These are phyloP conservation scores for Boletus pseudopeckii DNA, from an alignment of 768 basidiomycete genomes.

Conservation along the genomic window DNA sequence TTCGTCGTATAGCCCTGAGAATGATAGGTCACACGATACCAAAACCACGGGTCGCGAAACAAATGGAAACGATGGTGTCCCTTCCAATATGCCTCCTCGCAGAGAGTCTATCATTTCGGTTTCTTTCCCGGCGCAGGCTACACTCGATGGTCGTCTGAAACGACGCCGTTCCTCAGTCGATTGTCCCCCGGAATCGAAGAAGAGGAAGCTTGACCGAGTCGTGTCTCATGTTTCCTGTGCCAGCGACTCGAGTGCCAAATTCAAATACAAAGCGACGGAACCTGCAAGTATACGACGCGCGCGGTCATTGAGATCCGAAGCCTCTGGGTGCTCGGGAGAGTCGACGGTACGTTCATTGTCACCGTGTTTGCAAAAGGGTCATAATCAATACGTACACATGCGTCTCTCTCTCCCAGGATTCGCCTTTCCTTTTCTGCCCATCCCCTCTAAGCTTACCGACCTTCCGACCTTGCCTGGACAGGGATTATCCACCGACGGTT, in stretches of 20 bases:
- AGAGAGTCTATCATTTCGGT: neutral
- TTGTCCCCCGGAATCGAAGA: slow-evolving; percentile 11
- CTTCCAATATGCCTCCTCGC: neutral
- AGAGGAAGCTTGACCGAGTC: slow-evolving; percentile 11
- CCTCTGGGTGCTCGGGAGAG: slow-evolving; percentile 9
- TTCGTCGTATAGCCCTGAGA: neutral
- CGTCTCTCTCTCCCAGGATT: slow-evolving; percentile 6
- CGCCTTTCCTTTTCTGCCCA: neutral
- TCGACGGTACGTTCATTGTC: slow-evolving; percentile 7
- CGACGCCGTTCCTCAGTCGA: slow-evolving; percentile 11
- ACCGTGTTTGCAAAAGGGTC: neutral
- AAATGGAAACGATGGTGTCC: neutral
- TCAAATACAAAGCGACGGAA: slow-evolving; percentile 24
- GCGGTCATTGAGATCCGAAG: slow-evolving; percentile 35
- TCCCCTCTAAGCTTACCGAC: slow-evolving; percentile 4
- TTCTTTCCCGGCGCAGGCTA: neutral
- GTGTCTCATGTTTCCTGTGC: neutral
- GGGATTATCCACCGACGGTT: slow-evolving; percentile 18
- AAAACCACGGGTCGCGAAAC: neutral
- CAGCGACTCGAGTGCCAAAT: neutral
- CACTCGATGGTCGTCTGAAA: slow-evolving; percentile 3
- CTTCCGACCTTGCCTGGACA: neutral
- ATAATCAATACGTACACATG: slow-evolving; percentile 7
- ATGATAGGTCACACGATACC: neutral
- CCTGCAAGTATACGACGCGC: slow-evolving; percentile 43